Evolutionary conservation across 495 filamentous ascomycete species (phyloP).

Genomic region (Chaetomidium leptoderma): DNA sequence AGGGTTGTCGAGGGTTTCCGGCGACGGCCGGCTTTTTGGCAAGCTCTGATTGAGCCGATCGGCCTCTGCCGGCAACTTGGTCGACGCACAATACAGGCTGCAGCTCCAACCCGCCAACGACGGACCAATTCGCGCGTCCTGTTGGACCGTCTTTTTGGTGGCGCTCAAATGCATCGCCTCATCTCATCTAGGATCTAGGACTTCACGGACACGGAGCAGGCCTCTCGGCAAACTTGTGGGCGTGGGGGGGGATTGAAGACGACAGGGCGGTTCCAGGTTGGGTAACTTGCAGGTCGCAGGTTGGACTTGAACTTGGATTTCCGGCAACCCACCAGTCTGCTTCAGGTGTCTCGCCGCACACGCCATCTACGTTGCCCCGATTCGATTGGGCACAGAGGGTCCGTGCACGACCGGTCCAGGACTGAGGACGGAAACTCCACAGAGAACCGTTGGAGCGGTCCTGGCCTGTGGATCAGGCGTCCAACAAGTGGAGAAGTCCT

Average conservation of each 20-base stretch:
- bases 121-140: slow-evolving; percentile 1
- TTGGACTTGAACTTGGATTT: no score
- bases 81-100: background rate
- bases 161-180: background rate
- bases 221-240: background rate
- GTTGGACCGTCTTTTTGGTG: background rate
- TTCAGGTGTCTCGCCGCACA: background rate
- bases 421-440: slow-evolving; percentile 9
- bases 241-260: slow-evolving; percentile 11
- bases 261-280: no score
- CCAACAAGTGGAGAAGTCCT: slow-evolving; percentile 2
- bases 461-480: slow-evolving; percentile 6
- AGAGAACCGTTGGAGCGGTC: slow-evolving; percentile 13
- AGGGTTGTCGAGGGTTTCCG: background rate
- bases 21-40: background rate
- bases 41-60: background rate
- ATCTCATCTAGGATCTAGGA: no score
- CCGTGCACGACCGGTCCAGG: slow-evolving; percentile 10
- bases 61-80: background rate
- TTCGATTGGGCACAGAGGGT: slow-evolving; percentile 9
- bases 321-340: slow-evolving; percentile 1
- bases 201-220: background rate
- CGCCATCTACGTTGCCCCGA: background rate
- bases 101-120: no score
- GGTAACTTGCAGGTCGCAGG: no score